Evolutionary conservation across 106 monocot genomes (phyloP).

Genomic region (Narthecium ossifragum): DNA sequence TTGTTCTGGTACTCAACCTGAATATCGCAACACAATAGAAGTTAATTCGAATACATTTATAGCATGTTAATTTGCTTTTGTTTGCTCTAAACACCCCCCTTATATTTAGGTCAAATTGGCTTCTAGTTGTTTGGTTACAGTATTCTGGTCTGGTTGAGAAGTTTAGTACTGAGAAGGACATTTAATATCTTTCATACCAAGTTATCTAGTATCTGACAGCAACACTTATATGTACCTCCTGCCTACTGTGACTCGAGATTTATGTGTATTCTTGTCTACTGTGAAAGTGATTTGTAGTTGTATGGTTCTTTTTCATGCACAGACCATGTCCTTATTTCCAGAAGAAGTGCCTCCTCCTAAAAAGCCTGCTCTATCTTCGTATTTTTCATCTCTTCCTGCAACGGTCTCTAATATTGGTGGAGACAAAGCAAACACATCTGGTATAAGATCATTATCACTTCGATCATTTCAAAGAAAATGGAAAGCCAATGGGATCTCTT

Average conservation of each 20-base stretch:
- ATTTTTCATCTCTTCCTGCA: slow-evolving; percentile 29
- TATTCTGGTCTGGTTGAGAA: too few species aligned
- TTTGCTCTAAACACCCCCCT: too few species aligned
- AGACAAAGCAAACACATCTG: slow-evolving; percentile 1
- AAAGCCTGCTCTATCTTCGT: slow-evolving; percentile 35
- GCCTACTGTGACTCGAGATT: neutral
- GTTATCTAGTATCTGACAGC: neutral
- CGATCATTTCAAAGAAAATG: slow-evolving; percentile 39
- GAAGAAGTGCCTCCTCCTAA: slow-evolving; percentile 35
- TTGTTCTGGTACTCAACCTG: too few species aligned
- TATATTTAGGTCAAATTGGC: too few species aligned
- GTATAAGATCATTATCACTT: slow-evolving; percentile 12
- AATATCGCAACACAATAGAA: too few species aligned
- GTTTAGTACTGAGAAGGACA: too few species aligned
- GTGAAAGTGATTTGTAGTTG: neutral
- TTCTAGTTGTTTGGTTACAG: too few species aligned
- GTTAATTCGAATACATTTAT: too few species aligned
- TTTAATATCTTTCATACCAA: too few species aligned
- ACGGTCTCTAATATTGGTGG: slow-evolving; percentile 13
- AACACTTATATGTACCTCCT: neutral
- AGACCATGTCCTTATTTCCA: slow-evolving; percentile 20
- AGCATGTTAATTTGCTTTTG: too few species aligned
- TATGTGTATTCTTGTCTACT: neutral
- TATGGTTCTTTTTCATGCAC: slow-evolving; percentile 6
- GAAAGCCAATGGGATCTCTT: slow-evolving; percentile 23